Evolutionary conservation across 176 grass and related monocot species (phyloP), one percentile per base, ranked within the genome.

Genomic region (Carex kokanica): DNA sequence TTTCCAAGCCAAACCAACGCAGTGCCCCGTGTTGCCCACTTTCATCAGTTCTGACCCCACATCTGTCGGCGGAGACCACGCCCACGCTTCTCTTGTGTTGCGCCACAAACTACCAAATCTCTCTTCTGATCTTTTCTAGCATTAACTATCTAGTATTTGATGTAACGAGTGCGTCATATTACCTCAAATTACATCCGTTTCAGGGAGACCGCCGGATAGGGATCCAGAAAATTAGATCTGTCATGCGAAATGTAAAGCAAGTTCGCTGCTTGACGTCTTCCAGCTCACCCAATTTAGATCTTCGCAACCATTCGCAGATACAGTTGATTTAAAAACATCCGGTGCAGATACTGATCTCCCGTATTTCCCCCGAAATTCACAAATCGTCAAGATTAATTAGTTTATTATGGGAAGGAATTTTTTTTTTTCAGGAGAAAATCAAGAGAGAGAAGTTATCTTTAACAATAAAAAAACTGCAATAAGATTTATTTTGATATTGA

Each of bases 51-150:
- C 40, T 0, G 54, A 31, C 52, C 75, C 75, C 75, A 79, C 53
- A 52, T 59, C 75, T 59, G 75, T 79, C 75, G 75, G 75, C 75
- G 27, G 31, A 57, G 75, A 79, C 75, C 47, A 49, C 40, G 69
- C 69, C 43, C 69, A 73, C 69, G 41, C 69, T 73, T 47, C 12
- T 73, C 40, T 73, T 14, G 69, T 49, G 69, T 5, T 49, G 68
- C 41, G 69, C 41, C 75, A 55, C 55, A 38, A 38, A 18, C 16
- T 59, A 54, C 49, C 75, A 32, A 54, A n/a, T 79, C 3, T 79
- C 1, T 8, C 2, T 36, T 0, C 0, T 4, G 18, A 74, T 74
- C 70, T 74, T 3, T 11, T 16, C 8, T 74, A 40, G 0, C 36
- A 3, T 0, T 56, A 54, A 52, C 2, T 12, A 24, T 27, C 25